These are phyloP conservation scores for Metschnikowia continentalis DNA, from an alignment of 805 yeast species.

Conservation along the genomic window DNA sequence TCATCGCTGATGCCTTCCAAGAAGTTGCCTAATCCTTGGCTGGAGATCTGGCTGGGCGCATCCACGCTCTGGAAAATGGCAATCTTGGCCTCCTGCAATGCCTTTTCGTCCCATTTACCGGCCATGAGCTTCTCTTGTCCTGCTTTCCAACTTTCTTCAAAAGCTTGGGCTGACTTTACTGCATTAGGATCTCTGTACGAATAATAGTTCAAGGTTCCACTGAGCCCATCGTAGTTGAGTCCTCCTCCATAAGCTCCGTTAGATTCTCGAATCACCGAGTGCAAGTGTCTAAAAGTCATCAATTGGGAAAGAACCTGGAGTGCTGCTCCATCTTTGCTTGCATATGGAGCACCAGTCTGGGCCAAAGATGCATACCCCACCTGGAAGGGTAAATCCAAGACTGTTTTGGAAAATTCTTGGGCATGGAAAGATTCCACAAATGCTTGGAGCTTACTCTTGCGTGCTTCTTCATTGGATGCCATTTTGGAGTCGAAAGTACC, in stretches of 20 bases:
- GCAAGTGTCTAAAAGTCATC: slow-evolving; percentile 77
- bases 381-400: slow-evolving; percentile 77
- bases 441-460: slow-evolving; percentile 15
- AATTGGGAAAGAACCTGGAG: slow-evolving; percentile 79
- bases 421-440: slow-evolving; percentile 16
- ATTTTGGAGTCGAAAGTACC: slow-evolving; percentile 24
- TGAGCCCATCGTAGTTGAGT: slow-evolving; percentile 72
- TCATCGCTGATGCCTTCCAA: slow-evolving; percentile 70
- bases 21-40: slow-evolving; percentile 69
- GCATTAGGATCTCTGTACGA: slow-evolving; percentile 96
- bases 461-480: slow-evolving; percentile 15
- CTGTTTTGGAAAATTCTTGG: slow-evolving; percentile 29
- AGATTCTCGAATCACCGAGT: slow-evolving; percentile 85
- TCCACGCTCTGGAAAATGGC: slow-evolving; percentile 89
- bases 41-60: slow-evolving; percentile 78
- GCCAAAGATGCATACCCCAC: slow-evolving; percentile 78
- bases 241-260: slow-evolving; percentile 99
- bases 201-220: slow-evolving; percentile 76
- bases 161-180: slow-evolving; percentile 57
- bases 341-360: slow-evolving; percentile 60
- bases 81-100: slow-evolving; percentile 84
- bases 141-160: slow-evolving; percentile 43
- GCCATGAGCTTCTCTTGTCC: slow-evolving; percentile 34
- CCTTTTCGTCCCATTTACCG: slow-evolving; percentile 52
- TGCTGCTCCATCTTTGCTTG: slow-evolving; percentile 73